Conservation (phyloP, 768 basidiomycete genomes). For the Leccinum variicolor region DNA sequence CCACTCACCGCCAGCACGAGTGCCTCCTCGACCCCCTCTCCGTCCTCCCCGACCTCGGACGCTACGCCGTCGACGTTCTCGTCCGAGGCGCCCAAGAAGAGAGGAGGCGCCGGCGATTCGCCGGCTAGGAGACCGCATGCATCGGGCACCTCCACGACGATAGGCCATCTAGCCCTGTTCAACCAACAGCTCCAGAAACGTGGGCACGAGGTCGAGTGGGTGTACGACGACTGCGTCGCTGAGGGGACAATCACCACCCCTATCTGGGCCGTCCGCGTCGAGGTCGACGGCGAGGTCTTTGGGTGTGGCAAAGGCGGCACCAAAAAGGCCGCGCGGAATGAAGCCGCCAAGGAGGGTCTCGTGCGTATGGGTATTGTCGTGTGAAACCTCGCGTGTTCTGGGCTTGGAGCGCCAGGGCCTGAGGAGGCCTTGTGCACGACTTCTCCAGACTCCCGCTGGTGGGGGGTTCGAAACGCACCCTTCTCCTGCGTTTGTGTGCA, state of each 20-base stretch:
- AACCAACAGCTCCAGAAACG: constrained; percentile 70
- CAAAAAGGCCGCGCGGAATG: constrained; percentile 78
- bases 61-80: background rate
- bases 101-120: constrained; percentile 10
- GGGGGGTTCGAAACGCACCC: constrained; percentile 21
- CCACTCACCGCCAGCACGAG: constrained; percentile 17
- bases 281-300: constrained; percentile 57
- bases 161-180: constrained; percentile 75
- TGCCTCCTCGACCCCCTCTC: constrained; percentile 14
- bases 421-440: constrained; percentile 39
- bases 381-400: constrained; percentile 12
- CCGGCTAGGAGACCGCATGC: constrained; percentile 14
- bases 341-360: constrained; percentile 76
- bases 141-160: constrained; percentile 28
- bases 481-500: constrained; percentile 61
- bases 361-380: constrained; percentile 54
- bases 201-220: constrained; percentile 64
- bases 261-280: constrained; percentile 66
- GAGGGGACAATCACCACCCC: constrained; percentile 64
- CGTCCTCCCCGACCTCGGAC: background rate
- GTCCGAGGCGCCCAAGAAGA: background rate
- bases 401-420: background rate
- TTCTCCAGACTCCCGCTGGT: constrained; percentile 61
- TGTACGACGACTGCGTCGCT: constrained; percentile 48
- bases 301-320: constrained; percentile 68